Conservation (phyloP, 2,329 filamentous ascomycete genomes). For the Penicillium brasilianum region DNA sequence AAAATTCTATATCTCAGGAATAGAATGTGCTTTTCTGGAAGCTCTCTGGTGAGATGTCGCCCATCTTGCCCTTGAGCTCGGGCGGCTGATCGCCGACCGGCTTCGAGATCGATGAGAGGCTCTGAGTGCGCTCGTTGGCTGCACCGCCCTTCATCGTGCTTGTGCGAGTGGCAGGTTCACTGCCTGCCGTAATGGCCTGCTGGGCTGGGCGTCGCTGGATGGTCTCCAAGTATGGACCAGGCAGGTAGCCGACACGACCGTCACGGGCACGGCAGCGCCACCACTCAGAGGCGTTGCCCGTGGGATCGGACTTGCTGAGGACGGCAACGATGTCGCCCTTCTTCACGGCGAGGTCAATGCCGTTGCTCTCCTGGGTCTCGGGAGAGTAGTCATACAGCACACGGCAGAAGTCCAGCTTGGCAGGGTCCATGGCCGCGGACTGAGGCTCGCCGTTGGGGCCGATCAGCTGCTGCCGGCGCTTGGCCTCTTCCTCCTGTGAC, state of each 20-base stretch:
- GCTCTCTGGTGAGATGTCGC: slow-evolving; percentile 69
- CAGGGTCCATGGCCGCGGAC: slow-evolving; percentile 71
- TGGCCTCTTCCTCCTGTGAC: slow-evolving; percentile 78
- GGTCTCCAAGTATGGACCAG: slow-evolving; percentile 83
- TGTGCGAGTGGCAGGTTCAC: slow-evolving; percentile 54
- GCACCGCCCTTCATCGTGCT: slow-evolving; percentile 57
- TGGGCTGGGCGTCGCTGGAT: slow-evolving; percentile 62
- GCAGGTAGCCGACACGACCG: slow-evolving; percentile 88
- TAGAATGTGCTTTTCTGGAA: slow-evolving; percentile 74
- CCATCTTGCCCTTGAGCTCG: slow-evolving; percentile 62
- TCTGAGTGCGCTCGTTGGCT: slow-evolving; percentile 38
- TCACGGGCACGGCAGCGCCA: slow-evolving; percentile 93
- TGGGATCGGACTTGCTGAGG: slow-evolving; percentile 86
- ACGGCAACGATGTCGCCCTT: slow-evolving; percentile 97
- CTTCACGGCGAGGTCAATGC: slow-evolving; percentile 86
- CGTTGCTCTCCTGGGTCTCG: slow-evolving; percentile 65
- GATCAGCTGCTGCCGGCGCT: slow-evolving; percentile 56
- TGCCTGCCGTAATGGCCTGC: slow-evolving; percentile 50
- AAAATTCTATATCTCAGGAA: slow-evolving; percentile 51
- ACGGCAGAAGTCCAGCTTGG: slow-evolving; percentile 94
- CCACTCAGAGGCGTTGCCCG: slow-evolving; percentile 93
- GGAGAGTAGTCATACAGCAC: slow-evolving; percentile 93
- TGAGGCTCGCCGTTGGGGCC: slow-evolving; percentile 55
- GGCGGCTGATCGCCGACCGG: slow-evolving; percentile 50
- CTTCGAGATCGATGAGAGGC: slow-evolving; percentile 36